These are phyloP conservation scores for Candida endomychidarum DNA, from an alignment of 805 yeast genomes.

Conservation along the genomic window DNA sequence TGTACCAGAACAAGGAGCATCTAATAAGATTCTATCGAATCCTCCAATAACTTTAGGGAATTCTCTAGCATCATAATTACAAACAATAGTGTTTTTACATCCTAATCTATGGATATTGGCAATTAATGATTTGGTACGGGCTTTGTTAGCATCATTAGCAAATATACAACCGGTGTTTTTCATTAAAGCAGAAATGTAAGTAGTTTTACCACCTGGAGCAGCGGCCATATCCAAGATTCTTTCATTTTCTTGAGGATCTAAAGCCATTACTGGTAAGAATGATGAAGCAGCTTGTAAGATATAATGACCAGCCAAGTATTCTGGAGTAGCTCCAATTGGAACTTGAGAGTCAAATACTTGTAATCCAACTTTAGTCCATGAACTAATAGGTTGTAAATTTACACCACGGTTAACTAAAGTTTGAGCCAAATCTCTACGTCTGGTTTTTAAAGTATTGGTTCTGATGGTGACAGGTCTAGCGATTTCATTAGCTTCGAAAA, in stretches of 20 bases:
- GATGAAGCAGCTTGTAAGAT: conserved; percentile 98
- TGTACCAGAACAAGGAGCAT: conserved; percentile 99
- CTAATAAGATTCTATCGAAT: conserved; percentile 88
- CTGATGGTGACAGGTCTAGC: conserved; percentile 96
- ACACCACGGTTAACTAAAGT: conserved; percentile 95
- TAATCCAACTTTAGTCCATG: conserved; percentile 97
- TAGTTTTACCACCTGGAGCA: conserved; percentile 99
- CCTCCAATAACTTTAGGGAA: conserved; percentile 99
- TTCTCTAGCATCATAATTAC: conserved; percentile 97
- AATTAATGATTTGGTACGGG: conserved; percentile 92
- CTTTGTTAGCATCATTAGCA: conserved; percentile 96
- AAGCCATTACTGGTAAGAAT: conserved; percentile 95
- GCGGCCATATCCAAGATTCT: conserved; percentile 98
- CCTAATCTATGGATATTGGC: conserved; percentile 98
- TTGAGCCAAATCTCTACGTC: conserved; percentile 95
- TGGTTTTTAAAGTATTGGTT: conserved; percentile 92
- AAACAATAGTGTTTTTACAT: conserved; percentile 93
- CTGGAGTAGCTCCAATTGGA: conserved; percentile 99
- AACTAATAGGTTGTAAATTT: conserved; percentile 93
- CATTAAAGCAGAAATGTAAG: conserved; percentile 93
- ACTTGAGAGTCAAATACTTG: conserved; percentile 98
- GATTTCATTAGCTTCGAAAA: conserved; percentile 97
- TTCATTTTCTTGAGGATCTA: conserved; percentile 96
- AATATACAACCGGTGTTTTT: conserved; percentile 96
- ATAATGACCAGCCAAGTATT: conserved; percentile 96